Conservation (phyloP, 148 eudicot species). For the Fallopia convolvulus region DNA sequence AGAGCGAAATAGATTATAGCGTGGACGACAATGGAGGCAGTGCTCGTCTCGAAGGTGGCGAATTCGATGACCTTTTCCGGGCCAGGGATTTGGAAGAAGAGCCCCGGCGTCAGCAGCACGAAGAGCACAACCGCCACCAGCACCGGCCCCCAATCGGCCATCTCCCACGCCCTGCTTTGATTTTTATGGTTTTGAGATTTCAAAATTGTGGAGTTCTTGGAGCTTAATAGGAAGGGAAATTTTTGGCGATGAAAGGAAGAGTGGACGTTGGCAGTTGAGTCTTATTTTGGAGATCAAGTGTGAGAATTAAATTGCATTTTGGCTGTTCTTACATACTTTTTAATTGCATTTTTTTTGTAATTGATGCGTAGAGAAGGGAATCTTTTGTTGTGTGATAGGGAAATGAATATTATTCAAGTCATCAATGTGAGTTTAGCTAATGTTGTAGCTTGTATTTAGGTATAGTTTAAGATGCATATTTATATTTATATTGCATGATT, state of each 20-base stretch:
- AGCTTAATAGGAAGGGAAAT: not conserved
- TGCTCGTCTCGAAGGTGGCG: constrained; percentile 66
- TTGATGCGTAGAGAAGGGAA: not conserved
- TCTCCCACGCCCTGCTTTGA: constrained; percentile 15
- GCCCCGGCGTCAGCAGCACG: constrained; percentile 68
- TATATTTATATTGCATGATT: too few relatives aligned
- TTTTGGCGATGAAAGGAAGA: not conserved
- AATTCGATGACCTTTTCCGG: constrained; percentile 44
- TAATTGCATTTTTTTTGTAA: not conserved
- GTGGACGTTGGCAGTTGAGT: not conserved
- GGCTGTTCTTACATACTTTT: not conserved
- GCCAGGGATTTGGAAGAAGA: constrained; percentile 75
- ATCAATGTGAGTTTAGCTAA: not conserved
- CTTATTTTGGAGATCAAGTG: not conserved
- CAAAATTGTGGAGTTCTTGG: not conserved
- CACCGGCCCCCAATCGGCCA: constrained; percentile 93
- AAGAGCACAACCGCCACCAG: constrained; percentile 80
- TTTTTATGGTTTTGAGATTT: not conserved
- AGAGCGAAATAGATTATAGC: constrained; percentile 51
- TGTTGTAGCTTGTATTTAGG: too few relatives aligned
- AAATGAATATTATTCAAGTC: not conserved
- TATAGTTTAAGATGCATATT: too few relatives aligned
- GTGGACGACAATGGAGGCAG: constrained; percentile 65
- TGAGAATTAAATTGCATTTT: not conserved
- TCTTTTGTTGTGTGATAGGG: constrained; percentile 1